Percentiles rank a stretch among this genome's conserved stretches.
These are phyloP conservation scores for Scutellaria baicalensis DNA, from an alignment of 257 asterid genomes.

Conservation along the genomic window DNA sequence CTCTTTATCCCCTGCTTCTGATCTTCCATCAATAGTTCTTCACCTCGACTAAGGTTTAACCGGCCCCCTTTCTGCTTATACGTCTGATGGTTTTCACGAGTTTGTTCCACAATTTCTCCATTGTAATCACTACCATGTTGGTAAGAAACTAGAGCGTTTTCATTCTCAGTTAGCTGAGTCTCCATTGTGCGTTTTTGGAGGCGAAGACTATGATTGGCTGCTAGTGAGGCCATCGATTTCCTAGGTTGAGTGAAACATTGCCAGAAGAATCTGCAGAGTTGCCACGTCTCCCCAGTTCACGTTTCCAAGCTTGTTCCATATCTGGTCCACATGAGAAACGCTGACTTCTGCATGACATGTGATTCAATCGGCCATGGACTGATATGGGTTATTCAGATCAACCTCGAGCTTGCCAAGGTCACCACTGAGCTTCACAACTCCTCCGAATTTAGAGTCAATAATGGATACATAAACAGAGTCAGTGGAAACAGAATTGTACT, in stretches of 20 bases:
- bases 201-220: conserved; percentile 62
- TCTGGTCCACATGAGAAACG: conserved; percentile 48
- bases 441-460: conserved; percentile 59
- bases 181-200: conserved; percentile 68
- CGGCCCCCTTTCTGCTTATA: too few species aligned
- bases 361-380: conserved; percentile 70
- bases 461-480: conserved; percentile 57
- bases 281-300: conserved; percentile 87
- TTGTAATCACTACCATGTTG: conserved; percentile 19
- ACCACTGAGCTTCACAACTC: conserved; percentile 65
- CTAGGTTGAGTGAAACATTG: conserved; percentile 63
- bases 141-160: conserved; percentile 26
- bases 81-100: too few species aligned
- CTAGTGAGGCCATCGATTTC: conserved; percentile 68
- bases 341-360: conserved; percentile 50
- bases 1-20: too few species aligned
- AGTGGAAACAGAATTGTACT: conserved; percentile 23
- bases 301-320: conserved; percentile 89
- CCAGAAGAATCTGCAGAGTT: conserved; percentile 57
- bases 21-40: too few species aligned
- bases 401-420: conserved; percentile 65
- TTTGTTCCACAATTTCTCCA: too few species aligned
- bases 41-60: too few species aligned
- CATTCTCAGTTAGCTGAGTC: conserved; percentile 28
- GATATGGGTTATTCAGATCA: conserved; percentile 51